Percentiles rank a stretch among this genome's conserved stretches.
Evolutionary conservation across 2,329 filamentous ascomycete genomes (phyloP).

Genomic region (Phialemoniopsis sp.): DNA sequence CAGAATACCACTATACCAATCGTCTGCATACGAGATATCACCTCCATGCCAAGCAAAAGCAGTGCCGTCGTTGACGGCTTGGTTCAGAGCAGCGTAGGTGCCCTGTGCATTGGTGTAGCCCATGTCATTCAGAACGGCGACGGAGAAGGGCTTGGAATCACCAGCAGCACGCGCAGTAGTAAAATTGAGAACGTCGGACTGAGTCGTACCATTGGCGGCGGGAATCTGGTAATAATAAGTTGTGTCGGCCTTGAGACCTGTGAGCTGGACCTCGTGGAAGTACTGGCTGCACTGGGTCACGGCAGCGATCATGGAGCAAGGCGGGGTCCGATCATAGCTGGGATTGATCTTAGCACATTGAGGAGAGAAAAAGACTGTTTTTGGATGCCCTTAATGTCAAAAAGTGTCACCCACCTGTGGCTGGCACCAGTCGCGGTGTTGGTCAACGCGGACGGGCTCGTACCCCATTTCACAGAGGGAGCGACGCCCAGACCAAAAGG

Average conservation of each 20-base stretch:
- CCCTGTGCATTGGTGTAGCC: constrained; percentile 47
- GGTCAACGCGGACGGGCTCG: constrained; percentile 21
- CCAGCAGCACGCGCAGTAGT: constrained; percentile 39
- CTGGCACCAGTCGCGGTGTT: constrained; percentile 29
- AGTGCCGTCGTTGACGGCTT: constrained; percentile 35
- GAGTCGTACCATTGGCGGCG: constrained; percentile 43
- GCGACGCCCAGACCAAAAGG: constrained; percentile 43
- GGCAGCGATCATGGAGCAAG: constrained; percentile 38
- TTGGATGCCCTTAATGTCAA: neutral
- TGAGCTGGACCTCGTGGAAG: constrained; percentile 45
- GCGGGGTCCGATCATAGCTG: constrained; percentile 45
- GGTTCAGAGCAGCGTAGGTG: constrained; percentile 36
- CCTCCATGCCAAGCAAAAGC: constrained; percentile 50
- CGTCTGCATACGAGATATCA: constrained; percentile 45
- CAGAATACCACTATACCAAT: constrained; percentile 44
- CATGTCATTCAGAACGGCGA: constrained; percentile 48
- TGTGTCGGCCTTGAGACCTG: constrained; percentile 31
- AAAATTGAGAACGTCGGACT: constrained; percentile 39
- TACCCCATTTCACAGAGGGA: constrained; percentile 40
- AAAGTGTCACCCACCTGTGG: constrained; percentile 27
- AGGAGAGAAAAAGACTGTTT: neutral
- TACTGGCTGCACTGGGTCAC: constrained; percentile 45
- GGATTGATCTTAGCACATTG: neutral
- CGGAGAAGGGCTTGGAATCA: constrained; percentile 31
- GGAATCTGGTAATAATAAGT: constrained; percentile 48